A percentile compares a stretch with the other conserved stretches of the same genome.
Conservation (phyloP, 2,329 filamentous ascomycete species). For the Ophiosphaerella herpotricha region DNA sequence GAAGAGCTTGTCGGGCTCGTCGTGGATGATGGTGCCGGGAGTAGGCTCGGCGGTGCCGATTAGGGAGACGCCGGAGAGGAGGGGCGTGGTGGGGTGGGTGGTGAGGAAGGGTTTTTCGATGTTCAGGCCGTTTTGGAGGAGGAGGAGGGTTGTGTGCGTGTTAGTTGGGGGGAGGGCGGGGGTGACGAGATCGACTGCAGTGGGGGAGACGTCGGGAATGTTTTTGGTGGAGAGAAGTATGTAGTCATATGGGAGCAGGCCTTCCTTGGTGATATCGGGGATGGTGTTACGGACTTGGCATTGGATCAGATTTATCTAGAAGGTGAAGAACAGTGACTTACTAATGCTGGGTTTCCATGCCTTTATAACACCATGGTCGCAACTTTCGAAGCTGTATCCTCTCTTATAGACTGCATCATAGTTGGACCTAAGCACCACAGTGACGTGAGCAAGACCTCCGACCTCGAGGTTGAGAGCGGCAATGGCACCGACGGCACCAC, state of each 20-base stretch:
- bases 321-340: slow-evolving; percentile 12
- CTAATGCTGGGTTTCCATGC: slow-evolving; percentile 55
- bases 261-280: slow-evolving; percentile 50
- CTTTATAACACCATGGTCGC: slow-evolving; percentile 58
- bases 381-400: slow-evolving; percentile 61
- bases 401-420: slow-evolving; percentile 53
- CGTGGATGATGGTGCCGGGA: slow-evolving; percentile 57
- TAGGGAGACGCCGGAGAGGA: slow-evolving; percentile 59
- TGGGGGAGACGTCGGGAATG: slow-evolving; percentile 58
- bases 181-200: slow-evolving; percentile 54
- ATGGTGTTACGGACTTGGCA: slow-evolving; percentile 53
- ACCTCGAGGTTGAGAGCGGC: slow-evolving; percentile 60
- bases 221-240: slow-evolving; percentile 65
- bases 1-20: slow-evolving; percentile 56
- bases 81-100: slow-evolving; percentile 56
- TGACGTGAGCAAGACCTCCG: slow-evolving; percentile 58
- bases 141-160: slow-evolving; percentile 58
- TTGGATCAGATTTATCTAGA: neutral
- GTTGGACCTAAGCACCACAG: slow-evolving; percentile 62
- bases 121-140: slow-evolving; percentile 68
- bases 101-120: slow-evolving; percentile 61
- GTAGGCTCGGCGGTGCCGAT: slow-evolving; percentile 57
- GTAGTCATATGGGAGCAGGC: slow-evolving; percentile 56
- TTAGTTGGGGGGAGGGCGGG: slow-evolving; percentile 57
- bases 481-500: slow-evolving; percentile 62